Conservation (phyloP, 176 grass and related monocot species). For the Elymus sibiricus region DNA sequence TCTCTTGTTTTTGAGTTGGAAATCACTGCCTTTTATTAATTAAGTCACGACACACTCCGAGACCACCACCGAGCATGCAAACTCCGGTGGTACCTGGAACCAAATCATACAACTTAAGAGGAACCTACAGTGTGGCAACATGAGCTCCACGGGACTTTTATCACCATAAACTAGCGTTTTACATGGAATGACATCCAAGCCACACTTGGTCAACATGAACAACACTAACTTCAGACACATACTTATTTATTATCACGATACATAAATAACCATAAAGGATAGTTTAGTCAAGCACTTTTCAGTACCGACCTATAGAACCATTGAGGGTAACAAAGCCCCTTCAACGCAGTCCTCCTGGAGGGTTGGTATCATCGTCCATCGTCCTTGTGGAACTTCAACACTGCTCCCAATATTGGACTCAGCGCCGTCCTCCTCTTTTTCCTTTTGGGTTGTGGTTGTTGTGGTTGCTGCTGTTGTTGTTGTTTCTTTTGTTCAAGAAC, state of each 20-base stretch:
- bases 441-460: background rate
- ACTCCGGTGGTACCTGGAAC: no score
- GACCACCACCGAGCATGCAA: no score
- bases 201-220: background rate
- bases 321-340: background rate
- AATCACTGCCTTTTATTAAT: no score
- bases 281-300: background rate
- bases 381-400: conserved; percentile 19
- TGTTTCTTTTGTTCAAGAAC: background rate
- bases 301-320: background rate
- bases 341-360: background rate
- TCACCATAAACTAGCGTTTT: background rate
- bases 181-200: background rate
- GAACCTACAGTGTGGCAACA: background rate
- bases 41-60: no score
- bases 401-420: conserved; percentile 19
- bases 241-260: background rate
- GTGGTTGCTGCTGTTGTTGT: background rate
- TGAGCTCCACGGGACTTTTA: background rate
- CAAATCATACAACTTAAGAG: no score
- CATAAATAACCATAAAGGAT: background rate
- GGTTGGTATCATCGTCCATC: background rate
- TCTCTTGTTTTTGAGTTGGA: no score
- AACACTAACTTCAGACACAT: background rate
- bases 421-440: background rate